Base-by-base conservation (phyloP, 176 grass and related monocot species). In the Juncus inflexus region DNA sequence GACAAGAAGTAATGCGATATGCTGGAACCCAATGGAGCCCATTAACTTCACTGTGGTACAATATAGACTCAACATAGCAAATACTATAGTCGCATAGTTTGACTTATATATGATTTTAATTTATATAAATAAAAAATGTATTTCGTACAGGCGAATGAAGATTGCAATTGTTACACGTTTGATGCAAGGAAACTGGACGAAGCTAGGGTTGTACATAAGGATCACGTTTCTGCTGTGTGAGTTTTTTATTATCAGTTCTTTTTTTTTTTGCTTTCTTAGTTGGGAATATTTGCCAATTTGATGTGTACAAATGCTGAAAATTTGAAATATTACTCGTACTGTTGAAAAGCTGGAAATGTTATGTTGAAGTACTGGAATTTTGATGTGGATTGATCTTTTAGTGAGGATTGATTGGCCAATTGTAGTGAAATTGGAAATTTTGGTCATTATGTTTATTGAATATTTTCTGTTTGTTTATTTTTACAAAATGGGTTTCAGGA, bases 31-130 rank as follows among this genome's bases (percentile, higher is more conserved):
- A 8, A 91, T 90, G 83, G 92, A 97, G 52, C 92, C 92, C 42
- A 89, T 97, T 85, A 97, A 97, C 63, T 91, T 97, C 56, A 91
- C 92, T 81, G 92, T 79, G 52, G 92, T 97, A 97, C 80, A 85
- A 73, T 82, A 56, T 3, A 28, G 19, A 68, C 14, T 37, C 47
- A 77, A 47, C 19, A 61, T 7, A 47, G 50, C 12, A 16, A 56
- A 35, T 61, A 51, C 2, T 55, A 7, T 45, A 50, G 49, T 65
- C 16, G 35, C 14, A 38, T 57, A 58, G 10, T 58, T 50, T 37
- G 6, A 3, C 6, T 42, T 75, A 51, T 50, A 50, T 35, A 42
- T 8, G 39, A 81, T 45, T 42, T 72, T 42, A 77, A 65, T 28
- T 79, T 65, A 55, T 9, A 38, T 65, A 35, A 6, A 28, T 28